Conservation (phyloP, 371 early-diverging fungal genomes). For the Parasitella parasitica region DNA sequence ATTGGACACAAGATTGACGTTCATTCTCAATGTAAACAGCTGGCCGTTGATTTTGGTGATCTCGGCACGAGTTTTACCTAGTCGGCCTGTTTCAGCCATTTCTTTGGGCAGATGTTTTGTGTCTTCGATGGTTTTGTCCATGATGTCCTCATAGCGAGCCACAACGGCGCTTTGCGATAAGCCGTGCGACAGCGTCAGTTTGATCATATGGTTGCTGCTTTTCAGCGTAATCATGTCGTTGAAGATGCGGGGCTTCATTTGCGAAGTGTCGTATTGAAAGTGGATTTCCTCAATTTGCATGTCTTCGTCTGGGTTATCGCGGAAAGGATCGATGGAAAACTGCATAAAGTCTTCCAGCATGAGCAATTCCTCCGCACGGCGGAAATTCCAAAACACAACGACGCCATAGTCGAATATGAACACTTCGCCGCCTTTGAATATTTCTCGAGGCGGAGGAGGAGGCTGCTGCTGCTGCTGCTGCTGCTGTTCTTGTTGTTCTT, state of each 20-base stretch:
- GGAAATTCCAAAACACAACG: slow-evolving; percentile 94
- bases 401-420: slow-evolving; percentile 94
- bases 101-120: slow-evolving; percentile 54
- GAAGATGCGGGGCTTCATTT: slow-evolving; percentile 61
- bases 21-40: slow-evolving; percentile 52
- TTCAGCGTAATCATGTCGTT: slow-evolving; percentile 76
- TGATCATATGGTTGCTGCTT: slow-evolving; percentile 76
- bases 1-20: slow-evolving; percentile 58
- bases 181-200: slow-evolving; percentile 70
- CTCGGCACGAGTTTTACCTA: slow-evolving; percentile 58
- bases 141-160: slow-evolving; percentile 66
- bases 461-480: neutral
- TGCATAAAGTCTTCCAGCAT: slow-evolving; percentile 73
- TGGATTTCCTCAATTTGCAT: slow-evolving; percentile 92
- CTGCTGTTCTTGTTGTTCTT: neutral
- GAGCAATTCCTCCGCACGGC: slow-evolving; percentile 78
- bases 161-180: slow-evolving; percentile 73
- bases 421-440: slow-evolving; percentile 69
- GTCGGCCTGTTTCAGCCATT: slow-evolving; percentile 50
- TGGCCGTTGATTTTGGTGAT: slow-evolving; percentile 87
- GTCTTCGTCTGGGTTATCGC: slow-evolving; percentile 61
- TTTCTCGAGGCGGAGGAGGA: slow-evolving; percentile 27
- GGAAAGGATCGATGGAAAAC: slow-evolving; percentile 46
- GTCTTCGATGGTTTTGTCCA: slow-evolving; percentile 68
- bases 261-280: slow-evolving; percentile 77